Percentiles rank a stretch among this genome's conserved stretches.
Evolutionary conservation across 768 basidiomycete genomes (phyloP).

Genomic region (Lactarius sp.): DNA sequence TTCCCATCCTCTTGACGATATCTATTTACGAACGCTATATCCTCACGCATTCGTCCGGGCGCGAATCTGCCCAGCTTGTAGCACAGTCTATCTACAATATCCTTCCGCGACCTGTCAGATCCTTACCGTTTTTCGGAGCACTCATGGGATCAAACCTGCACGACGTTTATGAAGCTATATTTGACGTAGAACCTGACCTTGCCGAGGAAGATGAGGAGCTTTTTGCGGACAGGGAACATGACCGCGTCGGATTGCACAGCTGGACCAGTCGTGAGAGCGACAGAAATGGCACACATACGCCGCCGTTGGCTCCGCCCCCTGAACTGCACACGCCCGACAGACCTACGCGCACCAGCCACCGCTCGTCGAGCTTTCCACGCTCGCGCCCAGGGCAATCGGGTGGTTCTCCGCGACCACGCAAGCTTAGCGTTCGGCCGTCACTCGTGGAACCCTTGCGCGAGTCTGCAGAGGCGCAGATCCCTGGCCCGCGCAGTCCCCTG

Average conservation of each 20-base stretch:
- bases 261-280: constrained; percentile 21
- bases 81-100: constrained; percentile 56
- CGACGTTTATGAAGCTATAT: constrained; percentile 73
- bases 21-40: constrained; percentile 75
- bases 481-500: constrained; percentile 43
- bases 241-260: constrained; percentile 25
- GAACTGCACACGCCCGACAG: constrained; percentile 10
- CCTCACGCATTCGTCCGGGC: constrained; percentile 44
- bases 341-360: constrained; percentile 1
- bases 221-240: constrained; percentile 48
- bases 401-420: constrained; percentile 28
- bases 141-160: constrained; percentile 64
- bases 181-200: constrained; percentile 55
- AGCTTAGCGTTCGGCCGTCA: constrained; percentile 29
- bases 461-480: constrained; percentile 28
- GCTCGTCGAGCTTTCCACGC: constrained; percentile 27
- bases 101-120: constrained; percentile 67
- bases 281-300: constrained; percentile 7
- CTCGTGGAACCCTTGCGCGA: constrained; percentile 23
- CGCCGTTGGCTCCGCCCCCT: background rate
- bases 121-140: constrained; percentile 69
- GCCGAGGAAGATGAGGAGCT: constrained; percentile 35
- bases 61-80: constrained; percentile 48
- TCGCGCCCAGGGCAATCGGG: constrained; percentile 25
- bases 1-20: constrained; percentile 74